Evolutionary conservation across 1,284 basidiomycete species (phyloP), one percentile per base, ranked within the genome.

Genomic region (Tilletia indica): DNA sequence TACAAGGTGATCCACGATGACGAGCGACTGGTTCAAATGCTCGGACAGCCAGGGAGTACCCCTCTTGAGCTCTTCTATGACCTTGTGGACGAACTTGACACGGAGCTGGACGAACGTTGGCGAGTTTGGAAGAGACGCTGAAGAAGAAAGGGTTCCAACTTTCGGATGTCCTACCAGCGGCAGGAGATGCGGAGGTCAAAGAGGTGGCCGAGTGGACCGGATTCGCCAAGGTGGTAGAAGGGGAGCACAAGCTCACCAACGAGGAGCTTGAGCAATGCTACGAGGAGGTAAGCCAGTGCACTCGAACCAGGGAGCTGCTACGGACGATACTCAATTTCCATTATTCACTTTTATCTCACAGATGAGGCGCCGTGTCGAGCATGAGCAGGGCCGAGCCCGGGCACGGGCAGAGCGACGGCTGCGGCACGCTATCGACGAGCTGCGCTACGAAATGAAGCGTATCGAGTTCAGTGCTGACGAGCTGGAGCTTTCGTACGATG

Each of bases 61-160:
- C 94, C 96, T 0, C 87, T 99, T 54, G 96, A 99, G 77, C 88
- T 99, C 11, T 99, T 97, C 86, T 97, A 93, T 93, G 96, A 99
- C 83, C 84, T 89, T 4, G 91, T 97, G 54, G 96, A 99, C 85
- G 88, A 88, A 51, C 87, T 97, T 3, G 93, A 94, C 78, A 91
- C 93, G 79, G 89, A 90, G 76, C 88, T 97, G 12, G 94, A 96
- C 75, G 87, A 88, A 34, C 91, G 92, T 78, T 92, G 34, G 87
- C 86, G 9, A 74, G 88, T 11, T 89, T 90, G 0, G 89, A 91
- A 74, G 88, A 87, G 48, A 89, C 88, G 2, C 87, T 93, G 74
- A 87, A 87, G 72, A 86, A 87, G 61, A 84, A 86, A 47, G 85
- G 86, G 6, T 89, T 91, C 80, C 84, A 85, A 34, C 85, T 92